A percentile compares a stretch with the other conserved stretches of the same genome.
phyloP scores from a whole-genome alignment of 1,284 basidiomycete genomes.

The Pseudozyma flocculosa region DNA sequence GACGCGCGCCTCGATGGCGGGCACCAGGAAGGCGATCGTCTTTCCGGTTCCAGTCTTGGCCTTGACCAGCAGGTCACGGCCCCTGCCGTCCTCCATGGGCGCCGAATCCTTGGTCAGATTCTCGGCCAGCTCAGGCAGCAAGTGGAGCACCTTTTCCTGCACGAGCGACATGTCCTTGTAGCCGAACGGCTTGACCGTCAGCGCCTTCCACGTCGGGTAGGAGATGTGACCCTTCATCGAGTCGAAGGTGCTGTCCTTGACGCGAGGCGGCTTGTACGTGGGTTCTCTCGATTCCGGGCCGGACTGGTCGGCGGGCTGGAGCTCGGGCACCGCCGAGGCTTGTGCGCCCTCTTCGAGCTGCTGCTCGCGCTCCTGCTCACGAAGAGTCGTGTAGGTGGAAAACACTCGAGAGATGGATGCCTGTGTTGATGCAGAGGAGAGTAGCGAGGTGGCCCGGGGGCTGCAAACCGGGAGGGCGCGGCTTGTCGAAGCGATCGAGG shows the following conservation, averaged over 20 bases:
- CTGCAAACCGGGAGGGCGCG: too few relatives aligned
- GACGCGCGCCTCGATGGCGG: conserved; percentile 55
- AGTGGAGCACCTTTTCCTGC: conserved; percentile 73
- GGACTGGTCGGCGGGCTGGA: too few relatives aligned
- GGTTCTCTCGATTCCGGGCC: too few relatives aligned
- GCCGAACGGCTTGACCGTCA: conserved; percentile 67
- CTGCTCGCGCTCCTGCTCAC: background rate
- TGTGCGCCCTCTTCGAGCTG: background rate
- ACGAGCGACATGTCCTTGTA: conserved; percentile 79
- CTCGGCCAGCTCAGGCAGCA: conserved; percentile 62
- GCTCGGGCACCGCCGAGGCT: too few relatives aligned
- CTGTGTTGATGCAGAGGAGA: too few relatives aligned
- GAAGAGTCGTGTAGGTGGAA: too few relatives aligned
- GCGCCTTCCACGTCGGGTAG: conserved; percentile 44
- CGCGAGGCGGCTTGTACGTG: conserved; percentile 2
- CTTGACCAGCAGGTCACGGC: conserved; percentile 57
- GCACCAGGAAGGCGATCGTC: conserved; percentile 57
- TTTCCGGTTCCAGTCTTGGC: conserved; percentile 58
- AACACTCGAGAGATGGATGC: too few relatives aligned
- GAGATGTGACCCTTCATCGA: conserved; percentile 36
- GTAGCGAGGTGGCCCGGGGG: too few relatives aligned
- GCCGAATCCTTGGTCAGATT: conserved; percentile 11
- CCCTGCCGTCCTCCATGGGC: conserved; percentile 46
- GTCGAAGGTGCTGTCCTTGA: conserved; percentile 36
- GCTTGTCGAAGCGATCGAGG: too few relatives aligned